Evolutionary conservation across 306 rosid genomes (phyloP).

Genomic region (Rubus parviflorus): DNA sequence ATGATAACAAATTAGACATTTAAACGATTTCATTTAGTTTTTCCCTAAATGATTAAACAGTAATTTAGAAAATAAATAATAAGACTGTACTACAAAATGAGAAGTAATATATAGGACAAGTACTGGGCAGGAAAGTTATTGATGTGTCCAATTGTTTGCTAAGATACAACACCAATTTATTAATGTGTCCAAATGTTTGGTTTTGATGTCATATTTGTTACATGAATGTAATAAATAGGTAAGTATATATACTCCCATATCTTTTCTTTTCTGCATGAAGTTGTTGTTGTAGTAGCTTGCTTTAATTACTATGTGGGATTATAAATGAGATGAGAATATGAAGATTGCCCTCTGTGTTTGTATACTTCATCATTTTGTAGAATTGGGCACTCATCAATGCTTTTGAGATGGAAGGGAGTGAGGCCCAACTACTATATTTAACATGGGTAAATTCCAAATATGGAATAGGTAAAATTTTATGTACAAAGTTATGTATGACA

Average conservation of each 20-base stretch:
- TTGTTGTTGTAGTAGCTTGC: background rate
- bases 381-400: conserved; percentile 10
- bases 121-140: background rate
- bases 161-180: background rate
- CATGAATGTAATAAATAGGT: conserved; percentile 3
- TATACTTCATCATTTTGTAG: background rate
- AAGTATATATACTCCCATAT: background rate
- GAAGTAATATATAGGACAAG: background rate
- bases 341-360: background rate
- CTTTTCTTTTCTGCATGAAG: background rate
- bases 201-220: background rate
- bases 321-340: background rate
- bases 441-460: conserved; percentile 2
- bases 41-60: too few relatives aligned
- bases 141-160: background rate
- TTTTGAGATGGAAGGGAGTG: conserved; percentile 2
- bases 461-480: conserved; percentile 29
- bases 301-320: background rate
- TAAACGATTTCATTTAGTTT: too few relatives aligned
- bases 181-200: background rate
- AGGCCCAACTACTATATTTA: background rate
- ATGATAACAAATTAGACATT: too few relatives aligned
- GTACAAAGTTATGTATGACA: conserved; percentile 36
- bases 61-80: background rate
- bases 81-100: background rate